Evolutionary conservation across 2,329 filamentous ascomycete genomes (phyloP).

Genomic region (Fusarium caatingaense): DNA sequence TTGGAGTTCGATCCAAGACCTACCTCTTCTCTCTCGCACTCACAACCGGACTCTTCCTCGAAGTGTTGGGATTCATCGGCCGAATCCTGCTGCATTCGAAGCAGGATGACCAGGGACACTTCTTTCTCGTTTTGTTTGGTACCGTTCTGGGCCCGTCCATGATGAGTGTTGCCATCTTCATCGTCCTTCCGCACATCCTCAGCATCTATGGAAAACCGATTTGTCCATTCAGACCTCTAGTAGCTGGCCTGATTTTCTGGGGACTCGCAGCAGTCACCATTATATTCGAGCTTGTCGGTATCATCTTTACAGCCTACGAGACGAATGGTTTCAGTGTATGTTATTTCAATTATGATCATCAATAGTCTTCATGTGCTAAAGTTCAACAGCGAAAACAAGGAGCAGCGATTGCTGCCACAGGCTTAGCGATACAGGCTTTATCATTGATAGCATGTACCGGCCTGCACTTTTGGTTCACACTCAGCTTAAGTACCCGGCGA

Average conservation of each 20-base stretch:
- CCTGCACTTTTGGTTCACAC: conserved; percentile 56
- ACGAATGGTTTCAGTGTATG: conserved; percentile 52
- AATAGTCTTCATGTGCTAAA: conserved; percentile 23
- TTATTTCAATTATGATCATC: neutral
- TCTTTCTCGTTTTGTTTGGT: conserved; percentile 59
- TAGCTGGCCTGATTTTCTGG: conserved; percentile 51
- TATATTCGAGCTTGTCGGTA: conserved; percentile 55
- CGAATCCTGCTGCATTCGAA: conserved; percentile 56
- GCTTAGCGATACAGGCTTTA: conserved; percentile 58
- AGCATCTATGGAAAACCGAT: conserved; percentile 59
- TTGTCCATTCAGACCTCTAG: conserved; percentile 51
- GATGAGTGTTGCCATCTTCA: conserved; percentile 58
- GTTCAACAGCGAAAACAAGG: conserved; percentile 49
- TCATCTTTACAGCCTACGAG: conserved; percentile 54
- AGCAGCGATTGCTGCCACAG: conserved; percentile 55
- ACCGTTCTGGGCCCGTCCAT: conserved; percentile 61
- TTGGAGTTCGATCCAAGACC: conserved; percentile 56
- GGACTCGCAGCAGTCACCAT: conserved; percentile 51
- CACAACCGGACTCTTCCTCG: conserved; percentile 56
- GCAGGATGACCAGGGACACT: conserved; percentile 51
- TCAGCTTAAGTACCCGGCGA: conserved; percentile 53
- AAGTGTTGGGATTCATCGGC: conserved; percentile 60
- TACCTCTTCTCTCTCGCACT: conserved; percentile 56
- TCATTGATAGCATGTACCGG: conserved; percentile 55
- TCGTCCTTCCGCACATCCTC: conserved; percentile 60